Percentiles rank a stretch among this genome's conserved stretches.
Conservation (phyloP, 768 basidiomycete species). For the Boletus insuetus region DNA sequence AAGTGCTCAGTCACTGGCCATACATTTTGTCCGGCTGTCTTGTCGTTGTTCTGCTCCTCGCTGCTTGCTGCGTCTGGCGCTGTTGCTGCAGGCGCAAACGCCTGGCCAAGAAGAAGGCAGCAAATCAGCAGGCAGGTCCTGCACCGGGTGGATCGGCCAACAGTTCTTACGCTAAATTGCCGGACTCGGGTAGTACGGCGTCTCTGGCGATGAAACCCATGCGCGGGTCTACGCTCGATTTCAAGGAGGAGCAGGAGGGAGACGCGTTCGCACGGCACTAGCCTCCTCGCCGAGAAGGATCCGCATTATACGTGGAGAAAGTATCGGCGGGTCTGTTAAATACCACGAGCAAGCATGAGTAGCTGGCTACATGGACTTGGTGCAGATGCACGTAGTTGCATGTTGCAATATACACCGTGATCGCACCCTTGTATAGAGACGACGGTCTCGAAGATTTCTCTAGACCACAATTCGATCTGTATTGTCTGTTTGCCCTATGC, state of each 20-base stretch:
- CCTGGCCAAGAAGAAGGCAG: conserved; percentile 22
- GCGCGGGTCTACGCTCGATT: conserved; percentile 16
- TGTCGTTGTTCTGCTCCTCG: conserved; percentile 42
- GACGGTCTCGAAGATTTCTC: background rate
- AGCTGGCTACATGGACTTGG: conserved; percentile 34
- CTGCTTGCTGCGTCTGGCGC: conserved; percentile 54
- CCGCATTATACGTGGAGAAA: background rate
- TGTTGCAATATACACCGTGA: conserved; percentile 1
- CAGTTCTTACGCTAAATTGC: conserved; percentile 24
- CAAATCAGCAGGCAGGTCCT: conserved; percentile 17
- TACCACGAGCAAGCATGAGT: conserved; percentile 22
- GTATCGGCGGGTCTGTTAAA: conserved; percentile 5
- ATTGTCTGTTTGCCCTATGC: background rate
- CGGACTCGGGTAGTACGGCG: conserved; percentile 28
- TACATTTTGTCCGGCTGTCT: conserved; percentile 66
- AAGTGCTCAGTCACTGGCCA: conserved; percentile 69
- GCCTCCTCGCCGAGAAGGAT: background rate
- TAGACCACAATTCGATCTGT: conserved; percentile 1
- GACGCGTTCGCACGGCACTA: conserved; percentile 17
- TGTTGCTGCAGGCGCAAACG: conserved; percentile 52
- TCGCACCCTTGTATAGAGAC: background rate
- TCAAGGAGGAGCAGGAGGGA: conserved; percentile 13
- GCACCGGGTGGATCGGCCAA: background rate
- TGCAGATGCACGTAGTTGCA: conserved; percentile 8
- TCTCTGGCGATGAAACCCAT: conserved; percentile 32